A percentile compares a stretch with the other conserved stretches of the same genome.
These are phyloP conservation scores for Phytopythium delawarense DNA, from an alignment of 352 stramenopile genomes.

Conservation along the genomic window DNA sequence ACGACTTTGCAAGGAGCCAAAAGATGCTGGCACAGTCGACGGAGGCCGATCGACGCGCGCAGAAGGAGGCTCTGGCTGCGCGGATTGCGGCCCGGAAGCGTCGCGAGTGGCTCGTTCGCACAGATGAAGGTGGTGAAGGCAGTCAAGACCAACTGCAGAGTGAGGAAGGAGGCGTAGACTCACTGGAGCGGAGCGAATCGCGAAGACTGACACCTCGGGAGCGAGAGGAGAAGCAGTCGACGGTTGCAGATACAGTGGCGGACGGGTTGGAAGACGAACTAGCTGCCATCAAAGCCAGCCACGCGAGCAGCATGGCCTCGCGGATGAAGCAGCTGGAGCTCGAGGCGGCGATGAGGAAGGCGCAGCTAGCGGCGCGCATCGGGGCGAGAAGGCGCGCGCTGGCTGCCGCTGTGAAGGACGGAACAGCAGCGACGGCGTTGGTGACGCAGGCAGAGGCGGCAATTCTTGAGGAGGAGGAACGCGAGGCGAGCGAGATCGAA, in stretches of 20 bases:
- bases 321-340: constrained; percentile 24
- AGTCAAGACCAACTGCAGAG: neutral
- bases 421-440: constrained; percentile 6
- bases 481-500: constrained; percentile 29
- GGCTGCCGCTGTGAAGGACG: neutral
- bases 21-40: neutral
- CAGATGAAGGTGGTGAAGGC: neutral
- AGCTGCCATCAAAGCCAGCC: constrained; percentile 23
- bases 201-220: neutral
- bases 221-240: neutral
- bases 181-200: neutral
- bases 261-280: constrained; percentile 21
- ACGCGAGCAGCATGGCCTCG: constrained; percentile 19
- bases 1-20: neutral
- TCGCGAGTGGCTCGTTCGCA: neutral
- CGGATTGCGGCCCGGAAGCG: constrained; percentile 1
- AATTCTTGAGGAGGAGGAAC: constrained; percentile 25
- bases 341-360: constrained; percentile 27
- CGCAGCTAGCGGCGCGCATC: constrained; percentile 23
- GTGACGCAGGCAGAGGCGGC: constrained; percentile 4
- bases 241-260: neutral
- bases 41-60: neutral
- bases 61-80: neutral
- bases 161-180: neutral
- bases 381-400: constrained; percentile 22